Evolutionary conservation across 2,329 filamentous ascomycete species (phyloP).

Genomic region (Venturia nashicola): DNA sequence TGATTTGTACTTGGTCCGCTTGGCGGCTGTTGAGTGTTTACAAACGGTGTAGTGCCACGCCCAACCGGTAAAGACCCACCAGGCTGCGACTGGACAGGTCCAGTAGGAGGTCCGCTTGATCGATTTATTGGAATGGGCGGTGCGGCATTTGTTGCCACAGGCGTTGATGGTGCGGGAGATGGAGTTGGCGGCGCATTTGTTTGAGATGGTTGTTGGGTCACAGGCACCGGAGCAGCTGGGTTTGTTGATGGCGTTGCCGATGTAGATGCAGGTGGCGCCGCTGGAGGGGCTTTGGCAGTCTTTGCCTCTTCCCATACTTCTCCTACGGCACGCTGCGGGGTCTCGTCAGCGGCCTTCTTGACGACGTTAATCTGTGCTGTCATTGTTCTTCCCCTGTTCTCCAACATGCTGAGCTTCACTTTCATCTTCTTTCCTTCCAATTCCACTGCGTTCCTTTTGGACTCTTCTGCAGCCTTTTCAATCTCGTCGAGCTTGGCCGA

Average conservation of each 20-base stretch:
- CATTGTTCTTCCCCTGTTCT: conserved; percentile 52
- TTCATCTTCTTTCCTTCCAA: conserved; percentile 65
- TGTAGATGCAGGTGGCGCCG: conserved; percentile 9
- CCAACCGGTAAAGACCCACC: background rate
- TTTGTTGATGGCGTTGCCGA: conserved; percentile 10
- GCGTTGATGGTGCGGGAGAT: background rate
- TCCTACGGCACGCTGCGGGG: conserved; percentile 66
- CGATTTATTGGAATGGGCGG: background rate
- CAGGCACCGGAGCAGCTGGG: background rate
- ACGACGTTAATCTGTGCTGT: conserved; percentile 67
- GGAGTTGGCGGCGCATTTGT: background rate
- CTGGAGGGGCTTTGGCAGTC: conserved; percentile 37
- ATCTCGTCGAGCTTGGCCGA: conserved; percentile 19
- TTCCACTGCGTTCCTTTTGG: conserved; percentile 41
- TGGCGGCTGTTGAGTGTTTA: background rate
- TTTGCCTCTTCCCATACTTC: conserved; percentile 84
- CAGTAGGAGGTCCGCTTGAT: background rate
- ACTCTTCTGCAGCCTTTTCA: conserved; percentile 31
- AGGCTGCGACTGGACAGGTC: background rate
- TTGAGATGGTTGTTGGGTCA: background rate
- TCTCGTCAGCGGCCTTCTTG: conserved; percentile 70
- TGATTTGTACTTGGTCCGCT: background rate
- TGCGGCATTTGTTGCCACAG: background rate
- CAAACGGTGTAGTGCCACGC: background rate
- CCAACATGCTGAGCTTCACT: conserved; percentile 65